Conservation (phyloP, 2,329 filamentous ascomycete species). For the Fusarium sp. region DNA sequence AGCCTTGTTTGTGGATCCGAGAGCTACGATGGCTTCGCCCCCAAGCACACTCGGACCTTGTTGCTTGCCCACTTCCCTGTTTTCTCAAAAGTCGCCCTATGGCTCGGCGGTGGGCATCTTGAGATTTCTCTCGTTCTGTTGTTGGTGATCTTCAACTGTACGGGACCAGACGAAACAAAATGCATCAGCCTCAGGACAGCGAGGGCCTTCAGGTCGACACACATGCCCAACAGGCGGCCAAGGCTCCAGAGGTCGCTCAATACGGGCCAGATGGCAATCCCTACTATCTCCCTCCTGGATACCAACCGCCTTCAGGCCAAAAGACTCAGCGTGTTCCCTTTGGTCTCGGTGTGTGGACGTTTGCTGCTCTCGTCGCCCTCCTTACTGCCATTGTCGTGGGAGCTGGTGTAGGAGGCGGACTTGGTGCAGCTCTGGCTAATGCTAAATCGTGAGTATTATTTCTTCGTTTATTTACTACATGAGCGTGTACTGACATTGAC, state of each 20-base stretch:
- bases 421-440: constrained; percentile 28
- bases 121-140: background rate
- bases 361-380: constrained; percentile 26
- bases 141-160: background rate
- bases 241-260: constrained; percentile 23
- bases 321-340: constrained; percentile 13
- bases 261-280: background rate
- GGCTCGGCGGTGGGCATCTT: background rate
- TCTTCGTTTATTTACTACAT: background rate
- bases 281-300: constrained; percentile 20
- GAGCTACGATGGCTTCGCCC: constrained; percentile 17
- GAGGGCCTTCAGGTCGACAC: constrained; percentile 34
- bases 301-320: constrained; percentile 2
- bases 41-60: background rate
- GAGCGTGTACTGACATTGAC: background rate
- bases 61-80: background rate
- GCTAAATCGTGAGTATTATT: constrained; percentile 18
- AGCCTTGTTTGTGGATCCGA: constrained; percentile 12
- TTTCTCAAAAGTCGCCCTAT: background rate
- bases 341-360: constrained; percentile 32
- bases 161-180: background rate
- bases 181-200: constrained; percentile 29
- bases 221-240: constrained; percentile 19
- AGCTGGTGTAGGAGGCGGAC: constrained; percentile 29
- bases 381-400: constrained; percentile 29